These are phyloP conservation scores for Monosporozyma unispora DNA, from an alignment of 805 yeast species.

Conservation along the genomic window DNA sequence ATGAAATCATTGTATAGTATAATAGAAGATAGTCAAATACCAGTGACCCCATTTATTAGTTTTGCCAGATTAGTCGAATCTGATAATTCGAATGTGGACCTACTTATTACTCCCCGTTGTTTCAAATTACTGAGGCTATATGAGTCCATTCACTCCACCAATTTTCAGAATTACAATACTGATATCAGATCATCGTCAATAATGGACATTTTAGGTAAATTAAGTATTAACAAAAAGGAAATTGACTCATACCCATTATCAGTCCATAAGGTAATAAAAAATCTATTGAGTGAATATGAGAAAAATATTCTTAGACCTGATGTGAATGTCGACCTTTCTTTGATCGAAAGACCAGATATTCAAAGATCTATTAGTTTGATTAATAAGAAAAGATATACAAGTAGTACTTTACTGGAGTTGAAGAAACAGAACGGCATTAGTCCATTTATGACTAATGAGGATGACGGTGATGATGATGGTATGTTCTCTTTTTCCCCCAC, in stretches of 20 bases:
- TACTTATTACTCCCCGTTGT: constrained; percentile 56
- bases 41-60: constrained; percentile 43
- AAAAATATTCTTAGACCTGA: constrained; percentile 44
- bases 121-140: constrained; percentile 49
- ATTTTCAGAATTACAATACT: constrained; percentile 38
- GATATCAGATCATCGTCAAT: constrained; percentile 21
- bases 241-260: constrained; percentile 72
- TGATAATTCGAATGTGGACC: constrained; percentile 40
- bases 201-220: constrained; percentile 52
- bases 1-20: constrained; percentile 37
- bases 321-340: constrained; percentile 36
- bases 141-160: constrained; percentile 50
- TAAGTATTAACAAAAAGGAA: constrained; percentile 40
- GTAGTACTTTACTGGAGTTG: not conserved
- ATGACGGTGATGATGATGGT: not conserved
- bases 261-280: constrained; percentile 55
- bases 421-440: not conserved
- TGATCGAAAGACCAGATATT: constrained; percentile 65
- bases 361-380: constrained; percentile 12
- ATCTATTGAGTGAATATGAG: constrained; percentile 46
- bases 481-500: not conserved
- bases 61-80: constrained; percentile 64
- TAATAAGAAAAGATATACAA: not conserved
- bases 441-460: not conserved
- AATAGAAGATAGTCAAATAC: constrained; percentile 20